phyloP scores from a whole-genome alignment of 2,329 filamentous ascomycete genomes.

The Chrysosphaeria jannelii region DNA sequence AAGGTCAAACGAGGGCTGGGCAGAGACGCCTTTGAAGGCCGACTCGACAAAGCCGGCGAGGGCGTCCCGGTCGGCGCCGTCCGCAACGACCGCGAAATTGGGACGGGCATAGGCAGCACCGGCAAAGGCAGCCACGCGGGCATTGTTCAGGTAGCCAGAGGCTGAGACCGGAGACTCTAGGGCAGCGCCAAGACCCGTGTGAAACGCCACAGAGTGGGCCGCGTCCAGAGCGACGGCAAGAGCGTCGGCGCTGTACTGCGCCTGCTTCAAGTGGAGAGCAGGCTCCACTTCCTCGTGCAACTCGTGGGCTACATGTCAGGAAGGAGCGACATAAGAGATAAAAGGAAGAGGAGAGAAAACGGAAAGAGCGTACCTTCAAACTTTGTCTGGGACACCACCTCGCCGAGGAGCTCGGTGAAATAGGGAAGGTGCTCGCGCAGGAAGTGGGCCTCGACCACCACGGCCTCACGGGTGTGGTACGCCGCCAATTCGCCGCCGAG shows the following conservation, averaged over 20 bases:
- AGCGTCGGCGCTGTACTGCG: conserved; percentile 31
- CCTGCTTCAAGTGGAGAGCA: conserved; percentile 49
- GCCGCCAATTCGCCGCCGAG: conserved; percentile 70
- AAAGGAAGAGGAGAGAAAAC: too few relatives aligned
- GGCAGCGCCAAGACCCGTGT: conserved; percentile 63
- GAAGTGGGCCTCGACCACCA: conserved; percentile 84
- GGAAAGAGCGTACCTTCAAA: conserved; percentile 34
- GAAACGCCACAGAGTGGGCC: conserved; percentile 67
- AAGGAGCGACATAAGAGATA: background rate
- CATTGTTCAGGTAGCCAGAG: conserved; percentile 54
- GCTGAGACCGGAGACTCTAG: conserved; percentile 42
- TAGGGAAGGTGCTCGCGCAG: conserved; percentile 86
- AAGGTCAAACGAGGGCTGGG: conserved; percentile 19
- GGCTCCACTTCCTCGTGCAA: conserved; percentile 66
- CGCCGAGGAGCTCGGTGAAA: conserved; percentile 82
- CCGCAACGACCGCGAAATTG: conserved; percentile 76
- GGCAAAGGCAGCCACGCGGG: conserved; percentile 46
- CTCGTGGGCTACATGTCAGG: conserved; percentile 45
- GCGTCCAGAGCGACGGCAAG: conserved; percentile 50
- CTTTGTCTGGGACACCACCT: conserved; percentile 69
- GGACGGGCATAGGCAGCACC: conserved; percentile 56
- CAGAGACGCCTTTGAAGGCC: conserved; percentile 53
- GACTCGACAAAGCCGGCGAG: conserved; percentile 73
- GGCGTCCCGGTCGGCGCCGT: conserved; percentile 48
- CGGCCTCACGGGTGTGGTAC: conserved; percentile 75